Conservation (phyloP, 441 rosid genomes). For the Corymbia calophylla region DNA sequence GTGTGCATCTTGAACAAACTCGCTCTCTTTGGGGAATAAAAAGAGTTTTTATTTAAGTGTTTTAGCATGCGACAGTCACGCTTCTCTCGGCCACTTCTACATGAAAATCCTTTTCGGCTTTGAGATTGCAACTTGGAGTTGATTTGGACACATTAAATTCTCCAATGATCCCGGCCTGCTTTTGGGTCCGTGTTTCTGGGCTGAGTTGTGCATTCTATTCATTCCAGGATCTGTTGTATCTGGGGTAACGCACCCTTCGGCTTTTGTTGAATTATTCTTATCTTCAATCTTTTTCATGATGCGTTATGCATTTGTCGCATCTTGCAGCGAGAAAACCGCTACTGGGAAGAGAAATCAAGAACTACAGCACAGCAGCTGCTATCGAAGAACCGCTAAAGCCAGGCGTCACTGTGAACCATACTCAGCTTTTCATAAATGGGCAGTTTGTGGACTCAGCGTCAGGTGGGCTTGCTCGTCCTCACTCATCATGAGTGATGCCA, state of each 20-base stretch:
- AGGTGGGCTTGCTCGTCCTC: constrained; percentile 27
- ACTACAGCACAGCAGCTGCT: constrained; percentile 46
- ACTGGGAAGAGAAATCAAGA: constrained; percentile 21
- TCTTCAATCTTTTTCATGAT: background rate
- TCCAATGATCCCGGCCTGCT: background rate
- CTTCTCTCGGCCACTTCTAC: background rate
- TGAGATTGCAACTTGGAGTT: background rate
- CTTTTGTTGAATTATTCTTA: background rate
- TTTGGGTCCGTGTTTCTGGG: background rate
- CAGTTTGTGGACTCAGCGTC: constrained; percentile 72
- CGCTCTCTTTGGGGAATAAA: background rate
- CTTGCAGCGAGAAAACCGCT: constrained; percentile 34
- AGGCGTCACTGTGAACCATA: constrained; percentile 42
- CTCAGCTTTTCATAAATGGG: constrained; percentile 71
- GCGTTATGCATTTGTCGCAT: background rate
- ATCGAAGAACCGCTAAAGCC: constrained; percentile 50
- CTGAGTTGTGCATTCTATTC: background rate
- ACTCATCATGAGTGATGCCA: background rate
- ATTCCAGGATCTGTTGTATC: background rate
- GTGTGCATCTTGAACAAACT: background rate
- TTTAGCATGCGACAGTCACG: background rate
- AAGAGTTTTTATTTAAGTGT: background rate
- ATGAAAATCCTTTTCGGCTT: background rate
- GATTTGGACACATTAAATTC: background rate
- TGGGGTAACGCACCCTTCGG: background rate